Evolutionary conservation across 2,329 filamentous ascomycete species (phyloP), one percentile per base, ranked within the genome.

Genomic region (Stagonosporopsis chrysanthemi): DNA sequence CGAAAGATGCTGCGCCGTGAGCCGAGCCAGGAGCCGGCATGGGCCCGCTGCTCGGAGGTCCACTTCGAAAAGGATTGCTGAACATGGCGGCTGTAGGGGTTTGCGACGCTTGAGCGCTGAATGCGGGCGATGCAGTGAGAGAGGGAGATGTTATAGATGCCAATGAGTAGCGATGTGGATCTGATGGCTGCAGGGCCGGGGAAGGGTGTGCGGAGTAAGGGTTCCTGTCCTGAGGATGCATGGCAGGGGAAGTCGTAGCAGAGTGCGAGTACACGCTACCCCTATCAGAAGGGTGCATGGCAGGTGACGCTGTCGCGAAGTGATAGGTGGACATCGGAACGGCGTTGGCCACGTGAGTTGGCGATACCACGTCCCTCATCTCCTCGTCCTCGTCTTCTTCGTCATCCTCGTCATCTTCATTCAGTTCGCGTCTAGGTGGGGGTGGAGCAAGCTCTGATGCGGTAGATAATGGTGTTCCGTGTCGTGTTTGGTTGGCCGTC

Each of bases 161-260:
- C 77, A 79, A 19, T 35, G 77, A 77, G 63, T 79, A 76, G 59
- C 83, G 82, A 23, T 81, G 78, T 29, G 81, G 79, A 55, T 85
- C 81, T 12, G 74, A 76, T 41, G 75, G 74, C 28, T 62, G 71
- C 4, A 76, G 52, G 22, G 68, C 66, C 22, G 72, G 72, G 23
- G 79, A 83, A 48, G 78, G 80, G 43, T 68, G 72, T 4, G 76
- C 73, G 0, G 86, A 71, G 50, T 78, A 73, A 14, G 42, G 80
- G 14, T 76, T 31, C 78, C 77, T 56, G 48, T 85, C 81, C 17
- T 71, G 70, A 58, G 75, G 74, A 22, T 65, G 57, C 39, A 76
- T 64, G 11, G 71, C 69, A 23, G 74, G 74, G 11, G 79, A 83
- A 42, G 78, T 81, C 6, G 65, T 73, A 2, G 76, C 70, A 14